Percentiles rank a stretch among this genome's conserved stretches.
Evolutionary conservation across 768 basidiomycete species (phyloP).

Genomic region (Lentinula guzmanii): DNA sequence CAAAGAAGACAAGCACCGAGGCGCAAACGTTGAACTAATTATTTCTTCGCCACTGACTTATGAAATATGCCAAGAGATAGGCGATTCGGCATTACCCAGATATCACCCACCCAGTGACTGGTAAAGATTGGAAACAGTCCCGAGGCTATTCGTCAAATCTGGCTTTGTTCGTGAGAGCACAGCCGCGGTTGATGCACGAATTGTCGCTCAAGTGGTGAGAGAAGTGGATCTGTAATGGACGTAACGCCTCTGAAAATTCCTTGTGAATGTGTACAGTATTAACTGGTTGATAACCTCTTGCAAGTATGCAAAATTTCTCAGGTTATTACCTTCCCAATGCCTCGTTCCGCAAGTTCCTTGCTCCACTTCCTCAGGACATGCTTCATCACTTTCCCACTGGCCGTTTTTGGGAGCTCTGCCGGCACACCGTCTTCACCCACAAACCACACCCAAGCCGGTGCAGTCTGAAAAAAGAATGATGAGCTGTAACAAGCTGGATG

Average conservation of each 20-base stretch:
- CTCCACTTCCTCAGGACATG: slow-evolving; percentile 71
- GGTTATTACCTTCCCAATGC: slow-evolving; percentile 6
- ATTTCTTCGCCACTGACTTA: no score
- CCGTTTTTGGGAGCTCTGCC: slow-evolving; percentile 72
- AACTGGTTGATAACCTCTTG: not conserved
- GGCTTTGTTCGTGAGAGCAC: not conserved
- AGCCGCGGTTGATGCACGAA: not conserved
- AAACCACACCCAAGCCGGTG: slow-evolving; percentile 82
- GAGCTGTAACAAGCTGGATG: slow-evolving; percentile 3
- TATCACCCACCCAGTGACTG: not conserved
- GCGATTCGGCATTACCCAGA: not conserved
- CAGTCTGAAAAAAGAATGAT: slow-evolving; percentile 43
- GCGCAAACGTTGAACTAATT: not conserved
- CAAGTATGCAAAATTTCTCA: not conserved
- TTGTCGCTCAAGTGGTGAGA: not conserved
- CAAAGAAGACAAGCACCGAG: no score
- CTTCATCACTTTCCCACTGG: slow-evolving; percentile 85
- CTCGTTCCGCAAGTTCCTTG: slow-evolving; percentile 40
- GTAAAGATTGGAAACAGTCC: not conserved
- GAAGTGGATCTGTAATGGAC: not conserved
- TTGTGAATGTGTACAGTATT: not conserved
- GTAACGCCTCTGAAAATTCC: not conserved
- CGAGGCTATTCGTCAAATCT: not conserved
- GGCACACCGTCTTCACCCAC: slow-evolving; percentile 56
- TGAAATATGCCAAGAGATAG: not conserved